Conservation (phyloP, 2,329 filamentous ascomycete species). For the Paracoccidioides brasiliensis region DNA sequence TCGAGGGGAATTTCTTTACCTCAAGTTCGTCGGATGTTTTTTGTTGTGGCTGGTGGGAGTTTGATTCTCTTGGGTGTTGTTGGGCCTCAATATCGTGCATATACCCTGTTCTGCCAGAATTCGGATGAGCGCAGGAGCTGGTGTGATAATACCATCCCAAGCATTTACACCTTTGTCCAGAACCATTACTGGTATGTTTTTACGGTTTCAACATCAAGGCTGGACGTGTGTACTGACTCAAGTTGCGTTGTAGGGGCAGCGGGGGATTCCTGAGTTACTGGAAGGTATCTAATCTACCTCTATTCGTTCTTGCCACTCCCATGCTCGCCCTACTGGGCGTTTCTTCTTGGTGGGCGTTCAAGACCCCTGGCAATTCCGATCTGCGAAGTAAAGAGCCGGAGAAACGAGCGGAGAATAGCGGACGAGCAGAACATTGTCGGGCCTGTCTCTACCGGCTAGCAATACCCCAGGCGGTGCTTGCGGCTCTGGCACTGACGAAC, state of each 20-base stretch:
- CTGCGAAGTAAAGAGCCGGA: background rate
- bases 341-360: constrained; percentile 43
- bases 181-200: constrained; percentile 67
- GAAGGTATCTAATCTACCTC: constrained; percentile 70
- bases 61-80: constrained; percentile 54
- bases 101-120: constrained; percentile 51
- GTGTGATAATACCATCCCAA: constrained; percentile 63
- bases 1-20: constrained; percentile 22
- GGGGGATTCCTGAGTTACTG: constrained; percentile 82
- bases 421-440: constrained; percentile 4
- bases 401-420: constrained; percentile 3
- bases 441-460: constrained; percentile 45
- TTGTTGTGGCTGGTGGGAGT: constrained; percentile 53
- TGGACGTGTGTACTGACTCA: background rate
- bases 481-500: constrained; percentile 56
- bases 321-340: constrained; percentile 55
- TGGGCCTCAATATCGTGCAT: constrained; percentile 64
- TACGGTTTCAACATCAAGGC: background rate
- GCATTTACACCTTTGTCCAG: constrained; percentile 87
- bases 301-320: constrained; percentile 74
- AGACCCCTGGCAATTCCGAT: constrained; percentile 13
- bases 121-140: constrained; percentile 45
- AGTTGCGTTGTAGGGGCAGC: constrained; percentile 29
- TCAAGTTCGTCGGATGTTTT: constrained; percentile 40
- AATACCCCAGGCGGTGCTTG: constrained; percentile 58